Evolutionary conservation across 2,329 filamentous ascomycete genomes (phyloP), one percentile per base, ranked within the genome.

Genomic region (Microascus cirrosus): DNA sequence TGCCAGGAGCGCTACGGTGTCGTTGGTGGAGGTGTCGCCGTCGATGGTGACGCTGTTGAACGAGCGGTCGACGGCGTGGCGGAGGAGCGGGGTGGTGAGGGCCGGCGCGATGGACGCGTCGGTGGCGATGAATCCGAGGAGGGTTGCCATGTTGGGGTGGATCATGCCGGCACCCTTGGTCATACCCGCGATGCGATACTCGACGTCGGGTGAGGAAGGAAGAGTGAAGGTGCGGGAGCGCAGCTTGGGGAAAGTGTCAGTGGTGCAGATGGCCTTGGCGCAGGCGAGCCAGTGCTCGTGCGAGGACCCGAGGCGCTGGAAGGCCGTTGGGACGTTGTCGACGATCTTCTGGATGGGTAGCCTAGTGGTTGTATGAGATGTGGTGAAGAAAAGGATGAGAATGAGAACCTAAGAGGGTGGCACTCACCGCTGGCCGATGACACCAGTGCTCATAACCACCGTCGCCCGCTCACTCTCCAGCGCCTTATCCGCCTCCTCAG

Each of bases 81-180:
- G 83, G 52, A 97, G 85, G 15, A 94, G 79, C 0, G 78, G 71
- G 54, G 85, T 82, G 60, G 96, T 82, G 11, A 87, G 79, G 1
- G 73, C 68, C 3, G 88, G 78, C 0, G 84, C 79, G 66, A 97
- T 82, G 34, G 91, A 88, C 1, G 87, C 93, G 65, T 99, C 94
- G 15, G 94, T 99, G 66, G 90, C 91, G 66, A 97, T 81, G 61
- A 97, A 87, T 57, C 90, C 91, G 39, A 99, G 84, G 36, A 97
- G 82, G 1, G 94, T 99, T 34, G 91, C 94, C 92, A 99, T 96
- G 77, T 99, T 97, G 54, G 94, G 94, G 69, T 96, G 92, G 70
- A 99, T 96, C 94, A 99, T 99, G 67, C 94, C 94, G 5, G 94
- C 94, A 59, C 94, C 94, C 76, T 99, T 99, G 67, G 93, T 95